Evolutionary conservation across 257 asterid species (phyloP), one percentile per base, ranked within the genome.

Genomic region (Cordia subcordata): DNA sequence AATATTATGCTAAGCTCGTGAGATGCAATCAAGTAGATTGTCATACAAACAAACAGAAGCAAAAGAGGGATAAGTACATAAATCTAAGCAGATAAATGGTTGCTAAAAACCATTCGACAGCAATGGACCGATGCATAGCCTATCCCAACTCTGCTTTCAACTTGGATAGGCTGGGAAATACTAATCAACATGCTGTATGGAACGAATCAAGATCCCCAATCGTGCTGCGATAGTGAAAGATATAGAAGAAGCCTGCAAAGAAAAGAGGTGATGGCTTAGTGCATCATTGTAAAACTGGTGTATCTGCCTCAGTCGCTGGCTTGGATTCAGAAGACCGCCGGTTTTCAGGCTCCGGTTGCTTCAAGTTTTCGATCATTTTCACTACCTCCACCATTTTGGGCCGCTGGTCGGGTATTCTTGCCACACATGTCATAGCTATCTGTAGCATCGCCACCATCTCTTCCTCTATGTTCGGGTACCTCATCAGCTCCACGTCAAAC

Each of bases 371-470:
- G 4, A 88, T 68, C 90, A 83, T 75, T 63, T 69, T 83, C 13
- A 81, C 88, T 0, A 85, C 81, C 32, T 85, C 88, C 0, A 32
- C 18, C 84, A 88, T 83, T 45, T 76, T 88, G 11, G 96, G 96
- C 38, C 96, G 69, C 69, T 85, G 90, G 50, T 85, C 92, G 0
- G 90, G 72, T 53, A 69, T 50, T 57, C 92, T 75, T 19, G 69
- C 89, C 53, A 85, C 94, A 51, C 96, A 85, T 1, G 92, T 64
- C 85, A 88, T 78, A 0, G 82, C 92, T 53, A 88, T 83, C 72
- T 83, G 96, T 17, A 88, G 58, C 81, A 85, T 71, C 76, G 82
- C 96, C 44, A 88, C 92, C 70, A 88, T 57, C 55, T 88, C 92
- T 23, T 88, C 96, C 77, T 88, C 96, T 11, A 85, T 88, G 17